These are phyloP conservation scores for Chaetomidium leptoderma DNA, from an alignment of 495 filamentous ascomycete species.

Conservation along the genomic window DNA sequence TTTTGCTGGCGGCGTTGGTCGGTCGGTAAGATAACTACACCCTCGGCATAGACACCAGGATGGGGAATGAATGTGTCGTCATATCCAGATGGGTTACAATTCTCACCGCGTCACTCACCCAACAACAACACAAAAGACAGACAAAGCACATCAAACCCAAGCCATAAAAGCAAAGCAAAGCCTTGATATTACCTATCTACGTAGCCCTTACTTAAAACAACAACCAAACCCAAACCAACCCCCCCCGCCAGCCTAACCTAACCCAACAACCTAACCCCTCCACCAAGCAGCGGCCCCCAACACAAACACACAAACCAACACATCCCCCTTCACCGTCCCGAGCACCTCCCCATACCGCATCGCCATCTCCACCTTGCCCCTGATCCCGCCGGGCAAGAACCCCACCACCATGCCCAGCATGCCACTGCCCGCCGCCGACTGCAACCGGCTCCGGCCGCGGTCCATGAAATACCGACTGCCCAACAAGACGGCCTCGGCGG, in stretches of 20 bases:
- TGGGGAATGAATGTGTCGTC: too few species aligned
- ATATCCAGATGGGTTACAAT: too few species aligned
- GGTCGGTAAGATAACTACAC: too few species aligned
- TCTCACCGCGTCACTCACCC: too few species aligned
- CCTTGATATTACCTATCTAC: too few species aligned
- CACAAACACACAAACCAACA: conserved; percentile 70
- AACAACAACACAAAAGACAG: too few species aligned
- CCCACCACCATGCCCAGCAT: conserved; percentile 55
- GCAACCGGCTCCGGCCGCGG: conserved; percentile 35
- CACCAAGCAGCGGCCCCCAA: conserved; percentile 51
- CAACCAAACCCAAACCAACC: neutral
- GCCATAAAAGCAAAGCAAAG: too few species aligned
- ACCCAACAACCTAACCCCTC: conserved; percentile 3
- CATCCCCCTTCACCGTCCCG: conserved; percentile 57
- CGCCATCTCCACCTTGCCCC: conserved; percentile 53
- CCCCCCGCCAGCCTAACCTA: neutral
- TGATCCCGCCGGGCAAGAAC: conserved; percentile 56
- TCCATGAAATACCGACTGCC: conserved; percentile 63
- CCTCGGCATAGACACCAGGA: too few species aligned
- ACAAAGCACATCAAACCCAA: too few species aligned
- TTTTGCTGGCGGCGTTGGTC: too few species aligned
- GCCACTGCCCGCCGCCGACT: neutral
- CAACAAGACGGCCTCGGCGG: conserved; percentile 70
- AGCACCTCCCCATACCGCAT: conserved; percentile 67
- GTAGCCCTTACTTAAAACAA: too few species aligned